phyloP scores from a whole-genome alignment of 176 grass and related monocot species.

The Thinopyrum elongatum region DNA sequence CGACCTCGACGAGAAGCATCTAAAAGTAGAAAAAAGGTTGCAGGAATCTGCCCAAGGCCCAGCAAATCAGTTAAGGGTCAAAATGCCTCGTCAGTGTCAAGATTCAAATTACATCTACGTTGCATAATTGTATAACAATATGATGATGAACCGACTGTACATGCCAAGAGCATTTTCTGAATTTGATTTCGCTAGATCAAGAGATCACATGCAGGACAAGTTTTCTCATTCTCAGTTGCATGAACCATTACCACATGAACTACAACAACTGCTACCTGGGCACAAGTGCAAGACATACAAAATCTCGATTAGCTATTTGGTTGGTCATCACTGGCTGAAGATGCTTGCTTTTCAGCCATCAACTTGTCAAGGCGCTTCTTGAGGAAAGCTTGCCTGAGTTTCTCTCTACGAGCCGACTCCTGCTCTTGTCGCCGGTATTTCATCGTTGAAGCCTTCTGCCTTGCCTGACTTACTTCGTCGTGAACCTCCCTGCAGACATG shows the following conservation, averaged over 20 bases:
- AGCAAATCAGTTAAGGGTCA: background rate
- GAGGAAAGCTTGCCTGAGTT: conserved; percentile 87
- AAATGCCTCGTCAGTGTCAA: background rate
- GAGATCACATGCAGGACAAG: background rate
- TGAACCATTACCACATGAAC: background rate
- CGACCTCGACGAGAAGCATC: background rate
- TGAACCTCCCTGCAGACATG: conserved; percentile 79
- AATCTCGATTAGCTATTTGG: conserved; percentile 31
- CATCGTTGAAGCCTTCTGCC: conserved; percentile 64
- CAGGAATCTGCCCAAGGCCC: background rate
- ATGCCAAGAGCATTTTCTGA: background rate
- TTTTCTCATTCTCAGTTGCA: background rate
- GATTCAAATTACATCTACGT: background rate
- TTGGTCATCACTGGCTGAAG: conserved; percentile 29
- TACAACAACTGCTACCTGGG: background rate
- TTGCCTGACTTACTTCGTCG: conserved; percentile 83
- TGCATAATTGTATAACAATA: conserved; percentile 18
- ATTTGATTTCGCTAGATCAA: conserved; percentile 1
- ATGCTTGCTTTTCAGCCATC: conserved; percentile 62
- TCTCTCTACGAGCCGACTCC: conserved; percentile 77
- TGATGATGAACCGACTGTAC: conserved; percentile 24
- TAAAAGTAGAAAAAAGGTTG: background rate
- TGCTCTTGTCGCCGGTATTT: conserved; percentile 82
- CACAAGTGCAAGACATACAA: background rate
- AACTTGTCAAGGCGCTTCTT: conserved; percentile 90